Evolutionary conservation across 148 eudicot species (phyloP), one percentile per base, ranked within the genome.

Genomic region (Camellia granthamiana): DNA sequence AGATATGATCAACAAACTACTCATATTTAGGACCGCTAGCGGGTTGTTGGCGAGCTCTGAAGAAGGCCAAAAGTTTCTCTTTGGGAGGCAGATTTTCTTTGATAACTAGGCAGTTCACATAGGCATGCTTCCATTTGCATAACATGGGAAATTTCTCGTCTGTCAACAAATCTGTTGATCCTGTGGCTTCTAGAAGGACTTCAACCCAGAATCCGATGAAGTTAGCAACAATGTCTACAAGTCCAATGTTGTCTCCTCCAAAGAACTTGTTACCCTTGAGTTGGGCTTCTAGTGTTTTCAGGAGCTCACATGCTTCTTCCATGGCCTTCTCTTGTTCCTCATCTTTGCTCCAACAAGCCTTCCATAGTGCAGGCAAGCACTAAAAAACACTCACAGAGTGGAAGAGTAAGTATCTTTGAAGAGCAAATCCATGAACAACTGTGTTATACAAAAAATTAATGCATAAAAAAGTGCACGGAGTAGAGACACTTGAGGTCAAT

Each of bases 231-330:
- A 78, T 81, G 81, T 89, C 92, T 15, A 88, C 83, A 43, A 85
- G 47, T 69, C 90, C 88, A 30, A 91, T 76, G 2, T 7, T 78
- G 62, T 89, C 90, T 66, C 90, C 90, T 42, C 87, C 88, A 18
- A 88, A 85, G 77, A 89, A 89, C 72, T 78, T 86, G 75, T 88
- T 87, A 4, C 15, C 86, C 55, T 87, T 78, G 4, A 91, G 81
- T 30, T 87, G 89, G 43, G 41, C 63, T 75, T 89, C 89, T 2
- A 91, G 87, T 49, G 79, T 75, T 66, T 79, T 79, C 46, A 91
- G 60, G 2, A 43, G 55, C 74, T 85, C 83, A 38, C 8, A 5
- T n/a, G 81, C 84, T 82, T 91, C 90, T 72, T 81, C 82, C 61
- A 75, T 77, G 7, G 77, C 83, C 66, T 84, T 72, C 71, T 84